phyloP scores from a whole-genome alignment of 495 filamentous ascomycete genomes.

The Aspergillus bertholletiae region DNA sequence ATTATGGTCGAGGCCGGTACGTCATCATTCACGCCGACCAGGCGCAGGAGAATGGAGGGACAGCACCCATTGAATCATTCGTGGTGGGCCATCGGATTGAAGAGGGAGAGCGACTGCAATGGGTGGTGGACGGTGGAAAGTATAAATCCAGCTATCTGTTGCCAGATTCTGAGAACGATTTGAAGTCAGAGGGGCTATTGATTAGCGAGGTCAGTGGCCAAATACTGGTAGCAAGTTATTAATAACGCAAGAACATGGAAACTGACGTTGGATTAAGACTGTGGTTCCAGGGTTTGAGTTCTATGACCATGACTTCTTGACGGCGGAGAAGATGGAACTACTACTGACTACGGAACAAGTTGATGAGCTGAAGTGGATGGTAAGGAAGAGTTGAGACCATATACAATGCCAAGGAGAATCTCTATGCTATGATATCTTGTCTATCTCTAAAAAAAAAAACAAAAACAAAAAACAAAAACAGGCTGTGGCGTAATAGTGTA shows the following conservation, averaged over 20 bases:
- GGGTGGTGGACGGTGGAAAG: slow-evolving; percentile 65
- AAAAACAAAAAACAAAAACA: too few species aligned
- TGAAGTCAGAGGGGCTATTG: slow-evolving; percentile 45
- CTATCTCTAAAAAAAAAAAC: not conserved
- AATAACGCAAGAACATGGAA: not conserved
- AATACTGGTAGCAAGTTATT: not conserved
- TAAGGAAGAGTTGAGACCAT: slow-evolving; percentile 2
- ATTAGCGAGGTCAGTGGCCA: slow-evolving; percentile 53
- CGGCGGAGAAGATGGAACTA: slow-evolving; percentile 33
- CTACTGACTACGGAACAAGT: slow-evolving; percentile 46
- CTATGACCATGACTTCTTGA: slow-evolving; percentile 61
- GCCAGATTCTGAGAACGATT: slow-evolving; percentile 38
- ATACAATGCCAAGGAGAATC: too few species aligned
- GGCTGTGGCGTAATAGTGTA: too few species aligned
- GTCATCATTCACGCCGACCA: slow-evolving; percentile 56
- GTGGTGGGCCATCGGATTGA: slow-evolving; percentile 54
- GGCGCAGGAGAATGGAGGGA: slow-evolving; percentile 20
- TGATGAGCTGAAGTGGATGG: slow-evolving; percentile 49
- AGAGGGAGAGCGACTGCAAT: slow-evolving; percentile 58
- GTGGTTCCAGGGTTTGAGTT: slow-evolving; percentile 66
- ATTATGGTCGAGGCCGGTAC: slow-evolving; percentile 56
- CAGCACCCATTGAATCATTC: slow-evolving; percentile 55
- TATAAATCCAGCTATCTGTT: slow-evolving; percentile 60
- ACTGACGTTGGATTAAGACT: slow-evolving; percentile 24
- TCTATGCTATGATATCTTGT: too few species aligned